Evolutionary conservation across 768 basidiomycete species (phyloP), one percentile per base, ranked within the genome.

Genomic region (Boletus rubroflammeus): DNA sequence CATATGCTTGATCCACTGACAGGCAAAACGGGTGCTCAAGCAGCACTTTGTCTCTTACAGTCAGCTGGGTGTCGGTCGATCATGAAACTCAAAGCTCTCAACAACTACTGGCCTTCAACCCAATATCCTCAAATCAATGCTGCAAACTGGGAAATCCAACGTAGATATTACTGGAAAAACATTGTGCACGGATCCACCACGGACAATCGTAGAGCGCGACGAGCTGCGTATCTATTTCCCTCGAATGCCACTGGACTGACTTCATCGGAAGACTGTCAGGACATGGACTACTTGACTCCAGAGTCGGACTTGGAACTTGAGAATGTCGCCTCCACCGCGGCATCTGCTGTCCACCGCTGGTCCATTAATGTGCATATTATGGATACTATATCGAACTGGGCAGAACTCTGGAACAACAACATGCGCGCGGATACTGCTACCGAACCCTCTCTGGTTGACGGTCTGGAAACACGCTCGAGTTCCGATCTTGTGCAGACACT

Each of bases 1-100:
- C 67, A 65, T 25, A 62, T 75, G 5, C 66, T 70, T 1, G 79
- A 81, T 58, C 76, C 77, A 0, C 63, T 81, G 36, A 76, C 73
- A 0, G 54, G 56, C 4, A 70, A 72, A 15, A 76, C 74, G 0
- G 79, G 79, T 10, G 68, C 71, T 3, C 70, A 75, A 41, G 69
- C 77, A 53, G 76, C 77, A 1, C 61, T 78, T 23, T 53, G 58
- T 39, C 66, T 72, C 77, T 9, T 42, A 4, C 23, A 25, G 23
- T 42, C 41, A 6, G 23, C 23, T 25, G 23, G 23, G 23, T 25
- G 23, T 25, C 23, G 23, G 23, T 25, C 23, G 23, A 25, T 25
- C 23, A 25, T 25, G 23, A 25, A 25, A 25, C 23, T 2, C 2
- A 25, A 4, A 25, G 23, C 23, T 25, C 23, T 25, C 4, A 4